Evolutionary conservation across 768 basidiomycete genomes (phyloP).

Genomic region (Ramaria rubella): DNA sequence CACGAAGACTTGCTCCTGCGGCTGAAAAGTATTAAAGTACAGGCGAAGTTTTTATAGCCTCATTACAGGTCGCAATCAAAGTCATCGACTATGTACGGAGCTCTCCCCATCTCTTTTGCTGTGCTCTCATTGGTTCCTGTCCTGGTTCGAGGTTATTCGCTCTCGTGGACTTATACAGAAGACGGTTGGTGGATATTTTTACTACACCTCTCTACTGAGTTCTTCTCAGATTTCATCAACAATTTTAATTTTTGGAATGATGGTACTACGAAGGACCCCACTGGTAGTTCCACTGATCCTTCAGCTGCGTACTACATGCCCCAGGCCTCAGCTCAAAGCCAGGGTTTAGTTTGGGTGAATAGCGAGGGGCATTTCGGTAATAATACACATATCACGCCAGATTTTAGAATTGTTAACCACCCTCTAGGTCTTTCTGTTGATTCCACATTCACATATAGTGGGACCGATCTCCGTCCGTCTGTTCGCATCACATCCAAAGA

Average conservation of each 20-base stretch:
- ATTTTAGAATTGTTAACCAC: background rate
- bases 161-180: constrained; percentile 4
- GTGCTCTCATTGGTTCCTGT: background rate
- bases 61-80: no score
- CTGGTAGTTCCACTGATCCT: background rate
- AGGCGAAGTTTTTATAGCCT: no score
- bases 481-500: constrained; percentile 1
- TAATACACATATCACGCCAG: background rate
- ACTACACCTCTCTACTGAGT: background rate
- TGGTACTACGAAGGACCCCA: background rate
- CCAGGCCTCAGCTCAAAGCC: background rate
- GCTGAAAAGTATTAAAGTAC: no score
- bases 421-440: constrained; percentile 3
- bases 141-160: background rate
- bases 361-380: constrained; percentile 7
- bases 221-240: constrained; percentile 6
- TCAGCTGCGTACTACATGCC: constrained; percentile 5
- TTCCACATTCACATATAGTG: constrained; percentile 1
- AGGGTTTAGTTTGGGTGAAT: constrained; percentile 8
- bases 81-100: background rate
- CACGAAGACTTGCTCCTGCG: no score
- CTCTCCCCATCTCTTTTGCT: background rate
- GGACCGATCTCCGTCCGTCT: constrained; percentile 1
- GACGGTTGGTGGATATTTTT: background rate
- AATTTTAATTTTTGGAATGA: constrained; percentile 7